Evolutionary conservation across 2,329 filamentous ascomycete species (phyloP).

Genomic region (Cladophialophora carrionii): DNA sequence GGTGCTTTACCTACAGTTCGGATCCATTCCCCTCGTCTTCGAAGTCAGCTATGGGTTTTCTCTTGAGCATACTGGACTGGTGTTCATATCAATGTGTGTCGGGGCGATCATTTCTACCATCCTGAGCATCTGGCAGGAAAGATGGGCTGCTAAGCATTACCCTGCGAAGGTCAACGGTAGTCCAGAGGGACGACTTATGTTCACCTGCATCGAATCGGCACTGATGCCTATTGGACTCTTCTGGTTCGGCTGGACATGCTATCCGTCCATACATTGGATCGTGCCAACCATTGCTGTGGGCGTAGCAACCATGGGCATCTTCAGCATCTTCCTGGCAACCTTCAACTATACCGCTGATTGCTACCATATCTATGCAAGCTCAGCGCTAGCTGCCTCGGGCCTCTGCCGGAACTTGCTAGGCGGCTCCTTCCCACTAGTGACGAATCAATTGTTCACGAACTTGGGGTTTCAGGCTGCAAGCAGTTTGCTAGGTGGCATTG

Average conservation of each 20-base stretch:
- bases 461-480: constrained; percentile 73
- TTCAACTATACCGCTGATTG: constrained; percentile 93
- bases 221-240: constrained; percentile 79
- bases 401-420: constrained; percentile 85
- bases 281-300: constrained; percentile 70
- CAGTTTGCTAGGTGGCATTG: constrained; percentile 74
- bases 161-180: constrained; percentile 46
- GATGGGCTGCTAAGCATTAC: constrained; percentile 48
- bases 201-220: constrained; percentile 74
- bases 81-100: constrained; percentile 74
- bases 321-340: constrained; percentile 79
- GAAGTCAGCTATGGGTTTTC: constrained; percentile 67
- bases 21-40: constrained; percentile 79
- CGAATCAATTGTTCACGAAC: constrained; percentile 70
- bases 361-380: constrained; percentile 82
- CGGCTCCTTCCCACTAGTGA: constrained; percentile 78
- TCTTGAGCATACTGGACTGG: constrained; percentile 67
- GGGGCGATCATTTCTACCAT: constrained; percentile 68
- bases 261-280: constrained; percentile 69
- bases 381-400: constrained; percentile 82
- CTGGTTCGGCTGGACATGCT: constrained; percentile 71
- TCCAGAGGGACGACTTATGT: constrained; percentile 80
- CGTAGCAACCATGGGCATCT: constrained; percentile 82
- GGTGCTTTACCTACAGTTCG: constrained; percentile 81
- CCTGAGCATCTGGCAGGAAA: constrained; percentile 72